Percentiles rank a stretch among this genome's conserved stretches.
phyloP scores from a whole-genome alignment of 805 yeast species.

The Candida boleticola region DNA sequence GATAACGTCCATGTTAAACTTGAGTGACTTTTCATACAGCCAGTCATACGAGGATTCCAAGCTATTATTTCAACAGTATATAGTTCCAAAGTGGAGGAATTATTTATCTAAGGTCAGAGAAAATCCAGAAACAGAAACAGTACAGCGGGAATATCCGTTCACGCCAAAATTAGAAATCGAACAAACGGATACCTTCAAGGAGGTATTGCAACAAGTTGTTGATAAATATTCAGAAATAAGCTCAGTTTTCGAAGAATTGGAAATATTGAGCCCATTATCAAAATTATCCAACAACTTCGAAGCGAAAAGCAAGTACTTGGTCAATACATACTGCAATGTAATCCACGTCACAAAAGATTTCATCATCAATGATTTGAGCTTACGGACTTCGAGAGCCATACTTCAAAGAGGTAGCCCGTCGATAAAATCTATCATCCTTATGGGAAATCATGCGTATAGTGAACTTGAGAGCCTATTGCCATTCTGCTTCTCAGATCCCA shows the following conservation, averaged over 20 bases:
- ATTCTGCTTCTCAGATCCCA: not conserved
- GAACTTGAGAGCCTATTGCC: not conserved
- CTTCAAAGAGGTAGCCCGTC: not conserved
- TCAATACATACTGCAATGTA: conserved; percentile 3
- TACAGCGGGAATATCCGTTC: conserved; percentile 7
- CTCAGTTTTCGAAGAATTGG: conserved; percentile 6
- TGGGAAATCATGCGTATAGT: not conserved
- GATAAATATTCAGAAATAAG: conserved; percentile 3
- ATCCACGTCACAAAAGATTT: conserved; percentile 4
- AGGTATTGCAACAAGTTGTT: conserved; percentile 2
- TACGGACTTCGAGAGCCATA: not conserved
- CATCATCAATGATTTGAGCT: not conserved
- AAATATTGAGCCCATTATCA: conserved; percentile 7
- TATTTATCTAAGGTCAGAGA: conserved; percentile 6
- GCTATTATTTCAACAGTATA: conserved; percentile 17
- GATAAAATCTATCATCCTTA: not conserved
- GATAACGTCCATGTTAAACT: conserved; percentile 9
- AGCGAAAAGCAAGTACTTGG: conserved; percentile 4
- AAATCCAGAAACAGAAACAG: not conserved
- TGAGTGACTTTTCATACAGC: conserved; percentile 12
- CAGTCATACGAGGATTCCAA: conserved; percentile 16
- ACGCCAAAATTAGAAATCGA: not conserved
- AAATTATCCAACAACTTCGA: conserved; percentile 5
- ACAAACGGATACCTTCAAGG: not conserved
- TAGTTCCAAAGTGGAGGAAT: conserved; percentile 17